phyloP scores from a whole-genome alignment of 352 stramenopile genomes.

The Pythium volutum region DNA sequence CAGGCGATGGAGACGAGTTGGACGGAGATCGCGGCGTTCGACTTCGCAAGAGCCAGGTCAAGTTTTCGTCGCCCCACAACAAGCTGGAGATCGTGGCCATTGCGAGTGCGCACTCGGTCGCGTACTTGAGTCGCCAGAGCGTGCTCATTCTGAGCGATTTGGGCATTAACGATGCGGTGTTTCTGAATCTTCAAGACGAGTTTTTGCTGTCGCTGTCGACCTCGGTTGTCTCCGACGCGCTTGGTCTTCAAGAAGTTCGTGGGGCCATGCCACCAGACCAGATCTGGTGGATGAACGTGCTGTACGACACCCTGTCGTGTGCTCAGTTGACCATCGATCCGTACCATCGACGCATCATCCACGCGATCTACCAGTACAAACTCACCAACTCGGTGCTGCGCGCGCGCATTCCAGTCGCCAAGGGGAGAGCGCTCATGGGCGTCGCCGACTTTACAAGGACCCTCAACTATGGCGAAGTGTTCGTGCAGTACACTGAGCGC shows the following conservation, averaged over 20 bases:
- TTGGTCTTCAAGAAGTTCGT: slow-evolving; percentile 38
- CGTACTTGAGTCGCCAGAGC: slow-evolving; percentile 74
- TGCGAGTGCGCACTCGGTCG: slow-evolving; percentile 42
- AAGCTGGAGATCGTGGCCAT: slow-evolving; percentile 68
- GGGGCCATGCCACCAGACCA: slow-evolving; percentile 11
- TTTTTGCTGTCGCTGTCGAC: slow-evolving; percentile 52
- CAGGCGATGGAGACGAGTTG: background rate
- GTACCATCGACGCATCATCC: slow-evolving; percentile 34
- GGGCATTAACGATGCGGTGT: slow-evolving; percentile 54
- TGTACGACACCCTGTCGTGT: slow-evolving; percentile 13
- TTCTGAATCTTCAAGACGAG: slow-evolving; percentile 69
- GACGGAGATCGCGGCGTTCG: slow-evolving; percentile 11
- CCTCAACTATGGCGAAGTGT: slow-evolving; percentile 68
- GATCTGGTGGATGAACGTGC: slow-evolving; percentile 23
- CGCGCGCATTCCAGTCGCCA: slow-evolving; percentile 66
- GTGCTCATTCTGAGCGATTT: slow-evolving; percentile 67
- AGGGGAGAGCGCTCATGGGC: slow-evolving; percentile 70
- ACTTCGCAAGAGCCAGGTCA: slow-evolving; percentile 69
- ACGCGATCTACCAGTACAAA: slow-evolving; percentile 64
- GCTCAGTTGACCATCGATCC: slow-evolving; percentile 9
- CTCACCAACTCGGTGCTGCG: slow-evolving; percentile 67
- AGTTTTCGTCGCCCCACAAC: slow-evolving; percentile 59
- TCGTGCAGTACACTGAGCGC: slow-evolving; percentile 66
- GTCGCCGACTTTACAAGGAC: slow-evolving; percentile 78
- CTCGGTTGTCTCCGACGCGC: slow-evolving; percentile 48